Conservation (phyloP, 2,329 filamentous ascomycete species). For the Colletotrichum higginsianum region DNA sequence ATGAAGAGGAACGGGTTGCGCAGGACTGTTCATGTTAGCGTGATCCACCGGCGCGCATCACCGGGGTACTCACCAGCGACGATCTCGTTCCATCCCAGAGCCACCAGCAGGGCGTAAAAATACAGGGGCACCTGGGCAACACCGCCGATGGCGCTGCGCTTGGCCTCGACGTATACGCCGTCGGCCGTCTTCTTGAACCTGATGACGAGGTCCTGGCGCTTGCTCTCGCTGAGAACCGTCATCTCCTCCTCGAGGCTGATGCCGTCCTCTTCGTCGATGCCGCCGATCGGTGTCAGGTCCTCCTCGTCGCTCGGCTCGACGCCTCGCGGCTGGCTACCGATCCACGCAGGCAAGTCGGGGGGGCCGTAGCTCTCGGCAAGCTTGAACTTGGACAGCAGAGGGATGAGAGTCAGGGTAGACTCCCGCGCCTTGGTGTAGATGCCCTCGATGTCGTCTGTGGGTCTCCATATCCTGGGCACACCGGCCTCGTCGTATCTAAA, state of each 20-base stretch:
- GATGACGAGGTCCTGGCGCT: slow-evolving; percentile 91
- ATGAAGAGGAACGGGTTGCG: slow-evolving; percentile 95
- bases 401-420: slow-evolving; percentile 91
- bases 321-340: slow-evolving; percentile 82
- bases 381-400: slow-evolving; percentile 87
- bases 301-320: slow-evolving; percentile 90
- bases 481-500: slow-evolving; percentile 97
- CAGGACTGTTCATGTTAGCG: slow-evolving; percentile 73
- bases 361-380: slow-evolving; percentile 80
- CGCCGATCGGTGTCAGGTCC: slow-evolving; percentile 89
- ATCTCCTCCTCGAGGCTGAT: slow-evolving; percentile 97
- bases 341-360: slow-evolving; percentile 87
- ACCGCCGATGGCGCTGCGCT: slow-evolving; percentile 94
- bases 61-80: slow-evolving; percentile 80
- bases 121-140: slow-evolving; percentile 95
- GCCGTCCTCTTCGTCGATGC: slow-evolving; percentile 93
- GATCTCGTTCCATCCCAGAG: slow-evolving; percentile 99
- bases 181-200: slow-evolving; percentile 99
- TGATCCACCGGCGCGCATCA: not conserved
- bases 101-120: slow-evolving; percentile 91
- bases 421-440: slow-evolving; percentile 93
- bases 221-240: slow-evolving; percentile 91
- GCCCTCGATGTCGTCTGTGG: slow-evolving; percentile 96
- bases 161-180: slow-evolving; percentile 97
- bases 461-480: slow-evolving; percentile 96